Evolutionary conservation across 345 rosid species (phyloP), one percentile per base, ranked within the genome.

Genomic region (Salix viminalis): DNA sequence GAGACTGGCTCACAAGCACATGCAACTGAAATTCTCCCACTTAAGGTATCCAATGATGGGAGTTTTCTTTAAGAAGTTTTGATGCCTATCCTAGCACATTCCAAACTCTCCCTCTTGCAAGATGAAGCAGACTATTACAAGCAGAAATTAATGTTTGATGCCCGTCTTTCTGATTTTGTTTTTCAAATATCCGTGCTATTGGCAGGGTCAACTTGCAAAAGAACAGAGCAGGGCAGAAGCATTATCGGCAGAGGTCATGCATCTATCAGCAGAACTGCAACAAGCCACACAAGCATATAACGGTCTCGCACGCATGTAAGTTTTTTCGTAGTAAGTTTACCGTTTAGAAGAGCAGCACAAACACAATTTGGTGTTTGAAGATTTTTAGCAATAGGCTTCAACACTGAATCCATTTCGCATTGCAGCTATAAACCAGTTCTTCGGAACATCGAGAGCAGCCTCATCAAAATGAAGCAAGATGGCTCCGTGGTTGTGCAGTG

Each of bases 221-320:
- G 94, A 91, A 85, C 96, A 91, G 84, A 90, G 91, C 86, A 86
- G 88, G 88, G 97, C 96, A 0, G 99, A 93, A 79, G 82, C 90
- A 10, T 82, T 96, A 39, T 89, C 98, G 4, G 92, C 96, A 1
- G 94, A 96, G 88, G 90, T 96, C 58, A 84, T 93, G 84, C 94
- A 88, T 85, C 89, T 93, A 26, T 91, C 96, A 48, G 91, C 88
- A 2, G 87, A 85, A 79, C 94, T 91, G 78, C 97, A 90, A 77
- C 92, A 87, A 81, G 85, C 90, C 66, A 88, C 93, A 34, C 97
- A 91, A 81, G 92, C 97, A 73, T 93, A 89, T 77, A 90, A 84
- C 79, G 84, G 90, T 67, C 96, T 95, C 39, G 70, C 89, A 24
- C 96, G 92, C 74, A 80, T 89, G 99, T 93, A 82, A 89, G 92